Percentiles rank a stretch among this genome's conserved stretches.
Conservation (phyloP, 1,139 yeast species). For the Hansenula lynferdii region DNA sequence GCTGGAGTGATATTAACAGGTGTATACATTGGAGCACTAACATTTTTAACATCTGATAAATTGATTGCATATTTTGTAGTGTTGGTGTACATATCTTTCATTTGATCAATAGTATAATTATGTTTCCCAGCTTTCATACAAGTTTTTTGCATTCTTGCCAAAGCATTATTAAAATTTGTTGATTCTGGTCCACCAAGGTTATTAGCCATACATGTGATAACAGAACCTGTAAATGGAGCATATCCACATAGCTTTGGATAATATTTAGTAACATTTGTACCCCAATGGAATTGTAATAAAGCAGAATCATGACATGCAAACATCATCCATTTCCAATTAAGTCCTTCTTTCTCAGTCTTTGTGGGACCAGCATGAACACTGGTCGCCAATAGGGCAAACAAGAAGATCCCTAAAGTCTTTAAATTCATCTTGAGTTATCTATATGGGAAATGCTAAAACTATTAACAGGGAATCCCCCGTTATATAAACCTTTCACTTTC, state of each 20-base stretch:
- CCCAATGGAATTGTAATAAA: neutral
- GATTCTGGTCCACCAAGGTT: neutral
- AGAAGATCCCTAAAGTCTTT: no score
- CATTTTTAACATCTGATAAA: neutral
- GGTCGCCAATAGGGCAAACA: no score
- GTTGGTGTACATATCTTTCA: conserved; percentile 9
- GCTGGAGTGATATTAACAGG: conserved; percentile 3
- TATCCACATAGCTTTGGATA: neutral
- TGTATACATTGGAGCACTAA: neutral
- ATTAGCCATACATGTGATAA: neutral
- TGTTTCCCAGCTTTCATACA: neutral
- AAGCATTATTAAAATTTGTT: neutral
- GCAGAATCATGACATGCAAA: neutral
- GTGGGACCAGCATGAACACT: no score
- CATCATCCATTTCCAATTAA: neutral
- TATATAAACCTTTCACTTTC: no score
- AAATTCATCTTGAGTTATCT: no score
- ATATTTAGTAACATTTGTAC: neutral
- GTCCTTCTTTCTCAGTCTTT: neutral
- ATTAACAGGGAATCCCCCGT: no score
- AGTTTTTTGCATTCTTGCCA: neutral
- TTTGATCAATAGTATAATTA: neutral
- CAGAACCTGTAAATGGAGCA: neutral
- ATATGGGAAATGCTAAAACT: no score
- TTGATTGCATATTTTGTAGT: conserved; percentile 11